These are phyloP conservation scores for Citrus sinensis DNA, from an alignment of 345 rosid species.

Conservation along the genomic window DVS_A1.0 CM039163.1:2330501-2331000, in stretches of 20 bases:
- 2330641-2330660: no score
- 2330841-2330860: slow-evolving; percentile 91
- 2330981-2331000: slow-evolving; percentile 91
- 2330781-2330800: slow-evolving; percentile 86
- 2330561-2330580: slow-evolving; percentile 65
- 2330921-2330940: not conserved
- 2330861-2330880: slow-evolving; percentile 72
- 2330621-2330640: not conserved
- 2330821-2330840: slow-evolving; percentile 94
- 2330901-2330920: not conserved
- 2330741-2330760: slow-evolving; percentile 91
- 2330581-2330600: slow-evolving; percentile 66
- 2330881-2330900: not conserved
- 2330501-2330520: slow-evolving; percentile 73
- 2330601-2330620: not conserved
- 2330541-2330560: slow-evolving; percentile 71
- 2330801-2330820: slow-evolving; percentile 94
- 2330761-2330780: slow-evolving; percentile 72
- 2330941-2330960: not conserved
- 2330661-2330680: not conserved
- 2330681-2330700: not conserved
- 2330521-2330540: slow-evolving; percentile 53
- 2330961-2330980: not conserved
- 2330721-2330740: slow-evolving; percentile 55
- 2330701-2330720: not conserved